phyloP scores from a whole-genome alignment of 306 rosid species.

The Phaseolus lunatus region DNA sequence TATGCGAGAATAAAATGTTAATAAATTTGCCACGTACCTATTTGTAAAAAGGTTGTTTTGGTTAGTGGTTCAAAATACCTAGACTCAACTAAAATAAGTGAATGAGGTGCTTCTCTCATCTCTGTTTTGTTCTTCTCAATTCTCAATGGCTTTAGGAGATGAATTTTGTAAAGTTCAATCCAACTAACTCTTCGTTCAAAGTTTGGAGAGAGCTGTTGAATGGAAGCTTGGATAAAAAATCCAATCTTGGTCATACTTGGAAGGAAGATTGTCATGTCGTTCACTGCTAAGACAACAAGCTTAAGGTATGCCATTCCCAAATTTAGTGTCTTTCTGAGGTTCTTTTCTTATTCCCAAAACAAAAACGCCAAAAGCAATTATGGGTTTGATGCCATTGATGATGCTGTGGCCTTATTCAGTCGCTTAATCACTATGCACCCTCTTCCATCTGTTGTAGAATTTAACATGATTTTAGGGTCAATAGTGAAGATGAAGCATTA shows the following conservation, averaged over 20 bases:
- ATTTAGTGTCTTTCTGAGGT: slow-evolving; percentile 21
- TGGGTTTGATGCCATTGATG: slow-evolving; percentile 28
- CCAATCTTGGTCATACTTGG: slow-evolving; percentile 4
- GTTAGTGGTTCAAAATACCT: too few relatives aligned
- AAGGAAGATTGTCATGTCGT: slow-evolving; percentile 29
- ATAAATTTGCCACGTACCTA: too few relatives aligned
- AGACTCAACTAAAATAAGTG: too few relatives aligned
- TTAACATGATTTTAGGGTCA: slow-evolving; percentile 42
- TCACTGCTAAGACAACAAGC: slow-evolving; percentile 23
- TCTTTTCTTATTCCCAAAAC: slow-evolving; percentile 16
- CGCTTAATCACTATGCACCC: slow-evolving; percentile 32
- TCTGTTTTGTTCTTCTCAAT: too few relatives aligned
- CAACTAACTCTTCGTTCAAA: not conserved
- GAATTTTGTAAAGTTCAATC: not conserved
- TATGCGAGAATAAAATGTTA: too few relatives aligned
- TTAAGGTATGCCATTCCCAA: slow-evolving; percentile 43
- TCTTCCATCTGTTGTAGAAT: slow-evolving; percentile 34
- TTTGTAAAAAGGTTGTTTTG: too few relatives aligned
- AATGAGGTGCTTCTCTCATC: too few relatives aligned
- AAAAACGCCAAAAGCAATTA: slow-evolving; percentile 1
- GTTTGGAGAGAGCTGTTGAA: not conserved
- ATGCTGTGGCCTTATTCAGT: slow-evolving; percentile 39
- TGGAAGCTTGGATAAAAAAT: slow-evolving; percentile 24
- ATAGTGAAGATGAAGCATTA: slow-evolving; percentile 45
- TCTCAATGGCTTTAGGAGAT: too few relatives aligned